phyloP scores from a whole-genome alignment of 306 rosid genomes.

The Sindora glabra region DNA sequence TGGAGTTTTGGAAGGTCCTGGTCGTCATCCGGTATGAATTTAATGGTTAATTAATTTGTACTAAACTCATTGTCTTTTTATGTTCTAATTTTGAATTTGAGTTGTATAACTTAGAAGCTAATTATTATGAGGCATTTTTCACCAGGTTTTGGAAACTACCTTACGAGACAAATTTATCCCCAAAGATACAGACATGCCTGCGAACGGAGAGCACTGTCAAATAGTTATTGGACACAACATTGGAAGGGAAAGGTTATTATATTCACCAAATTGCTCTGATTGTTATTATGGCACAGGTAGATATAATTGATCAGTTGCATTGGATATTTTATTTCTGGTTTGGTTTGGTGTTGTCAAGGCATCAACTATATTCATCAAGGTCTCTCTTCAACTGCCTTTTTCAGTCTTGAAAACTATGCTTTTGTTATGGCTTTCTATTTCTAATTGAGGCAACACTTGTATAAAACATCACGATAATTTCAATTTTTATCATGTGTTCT shows the following conservation, averaged over 20 bases:
- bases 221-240: slow-evolving; percentile 94
- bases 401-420: not conserved
- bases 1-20: too few relatives aligned
- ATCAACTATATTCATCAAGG: not conserved
- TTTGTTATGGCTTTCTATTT: not conserved
- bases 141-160: slow-evolving; percentile 66
- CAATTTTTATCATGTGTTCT: not conserved
- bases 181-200: slow-evolving; percentile 68
- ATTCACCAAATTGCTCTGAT: slow-evolving; percentile 94
- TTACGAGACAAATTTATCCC: slow-evolving; percentile 87
- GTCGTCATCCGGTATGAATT: slow-evolving; percentile 81
- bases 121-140: slow-evolving; percentile 23
- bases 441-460: not conserved
- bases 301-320: slow-evolving; percentile 5
- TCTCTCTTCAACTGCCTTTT: not conserved
- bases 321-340: not conserved
- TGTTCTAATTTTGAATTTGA: slow-evolving; percentile 1
- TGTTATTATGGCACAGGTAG: slow-evolving; percentile 93
- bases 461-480: not conserved
- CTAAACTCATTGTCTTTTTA: not conserved
- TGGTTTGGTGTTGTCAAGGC: not conserved
- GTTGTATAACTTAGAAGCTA: slow-evolving; percentile 11
- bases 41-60: slow-evolving; percentile 5
- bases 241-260: slow-evolving; percentile 98
- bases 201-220: slow-evolving; percentile 67